A percentile compares a stretch with the other conserved stretches of the same genome.
Conservation (phyloP, 352 stramenopile species). For the Phytopythium cucurbitacearum region DNA sequence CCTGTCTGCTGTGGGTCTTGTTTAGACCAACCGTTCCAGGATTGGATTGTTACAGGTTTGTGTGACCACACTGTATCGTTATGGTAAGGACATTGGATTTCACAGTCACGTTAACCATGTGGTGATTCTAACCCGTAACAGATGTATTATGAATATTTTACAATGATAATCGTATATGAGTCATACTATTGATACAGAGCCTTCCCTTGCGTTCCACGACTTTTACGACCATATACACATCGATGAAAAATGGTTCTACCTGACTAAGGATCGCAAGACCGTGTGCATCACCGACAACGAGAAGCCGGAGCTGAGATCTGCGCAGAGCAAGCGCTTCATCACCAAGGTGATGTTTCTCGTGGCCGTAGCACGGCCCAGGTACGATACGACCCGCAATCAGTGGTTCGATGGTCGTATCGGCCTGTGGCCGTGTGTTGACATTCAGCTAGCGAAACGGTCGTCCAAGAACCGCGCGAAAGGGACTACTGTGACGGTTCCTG, state of each 20-base stretch:
- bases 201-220: slow-evolving; percentile 2
- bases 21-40: no score
- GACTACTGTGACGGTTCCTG: not conserved
- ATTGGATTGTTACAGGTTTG: no score
- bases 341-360: slow-evolving; percentile 14
- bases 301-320: slow-evolving; percentile 5
- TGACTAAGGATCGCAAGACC: slow-evolving; percentile 4
- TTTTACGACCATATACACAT: slow-evolving; percentile 13
- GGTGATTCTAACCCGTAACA: no score
- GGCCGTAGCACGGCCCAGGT: slow-evolving; percentile 10
- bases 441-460: not conserved
- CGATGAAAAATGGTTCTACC: slow-evolving; percentile 16
- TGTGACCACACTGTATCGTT: no score
- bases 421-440: slow-evolving; percentile 10
- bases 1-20: no score
- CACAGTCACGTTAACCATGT: no score
- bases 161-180: no score
- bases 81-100: no score
- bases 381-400: slow-evolving; percentile 2
- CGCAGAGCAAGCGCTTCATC: slow-evolving; percentile 7
- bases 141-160: no score
- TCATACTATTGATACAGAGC: not conserved
- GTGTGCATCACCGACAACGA: slow-evolving; percentile 7
- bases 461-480: slow-evolving; percentile 5
- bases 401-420: slow-evolving; percentile 15